Evolutionary conservation across 108 stramenopile genomes (phyloP).

Genomic region (Nitzschia putrida): DNA sequence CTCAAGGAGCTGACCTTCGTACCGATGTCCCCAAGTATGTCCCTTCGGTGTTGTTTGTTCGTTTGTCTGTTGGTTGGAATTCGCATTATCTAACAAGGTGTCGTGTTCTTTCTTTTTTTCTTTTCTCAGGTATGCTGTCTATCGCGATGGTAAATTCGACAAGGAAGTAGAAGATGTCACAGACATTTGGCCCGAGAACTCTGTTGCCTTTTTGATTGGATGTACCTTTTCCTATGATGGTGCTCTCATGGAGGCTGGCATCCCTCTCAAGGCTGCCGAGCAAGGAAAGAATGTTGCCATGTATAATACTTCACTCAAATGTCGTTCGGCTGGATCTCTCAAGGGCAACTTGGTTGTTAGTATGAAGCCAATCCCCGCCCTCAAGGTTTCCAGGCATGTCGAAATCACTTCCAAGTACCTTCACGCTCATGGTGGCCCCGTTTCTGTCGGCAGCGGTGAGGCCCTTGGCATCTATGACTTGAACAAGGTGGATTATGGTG

Average conservation of each 20-base stretch:
- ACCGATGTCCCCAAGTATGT: constrained; percentile 74
- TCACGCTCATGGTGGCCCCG: constrained; percentile 87
- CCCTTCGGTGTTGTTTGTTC: neutral
- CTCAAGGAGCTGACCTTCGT: constrained; percentile 60
- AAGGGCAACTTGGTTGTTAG: constrained; percentile 80
- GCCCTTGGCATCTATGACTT: constrained; percentile 75
- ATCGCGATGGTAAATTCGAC: constrained; percentile 64
- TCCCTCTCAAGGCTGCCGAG: constrained; percentile 72
- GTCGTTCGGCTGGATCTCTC: constrained; percentile 65
- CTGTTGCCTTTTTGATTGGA: constrained; percentile 85
- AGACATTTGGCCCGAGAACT: constrained; percentile 68
- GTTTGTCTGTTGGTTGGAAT: too few species aligned
- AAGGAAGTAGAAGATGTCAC: constrained; percentile 65
- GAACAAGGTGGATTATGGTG: constrained; percentile 81
- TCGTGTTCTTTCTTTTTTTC: neutral
- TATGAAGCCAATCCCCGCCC: constrained; percentile 85
- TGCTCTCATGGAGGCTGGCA: constrained; percentile 65
- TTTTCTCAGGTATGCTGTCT: constrained; percentile 63
- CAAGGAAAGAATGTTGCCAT: constrained; percentile 86
- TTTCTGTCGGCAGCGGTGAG: constrained; percentile 76
- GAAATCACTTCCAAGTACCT: constrained; percentile 72
- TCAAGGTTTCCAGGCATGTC: constrained; percentile 67
- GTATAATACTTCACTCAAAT: constrained; percentile 77
- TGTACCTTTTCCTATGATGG: constrained; percentile 87
- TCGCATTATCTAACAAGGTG: too few species aligned